Evolutionary conservation across 176 grass and related monocot species (phyloP).

Genomic region (Themeda triandra): DNA sequence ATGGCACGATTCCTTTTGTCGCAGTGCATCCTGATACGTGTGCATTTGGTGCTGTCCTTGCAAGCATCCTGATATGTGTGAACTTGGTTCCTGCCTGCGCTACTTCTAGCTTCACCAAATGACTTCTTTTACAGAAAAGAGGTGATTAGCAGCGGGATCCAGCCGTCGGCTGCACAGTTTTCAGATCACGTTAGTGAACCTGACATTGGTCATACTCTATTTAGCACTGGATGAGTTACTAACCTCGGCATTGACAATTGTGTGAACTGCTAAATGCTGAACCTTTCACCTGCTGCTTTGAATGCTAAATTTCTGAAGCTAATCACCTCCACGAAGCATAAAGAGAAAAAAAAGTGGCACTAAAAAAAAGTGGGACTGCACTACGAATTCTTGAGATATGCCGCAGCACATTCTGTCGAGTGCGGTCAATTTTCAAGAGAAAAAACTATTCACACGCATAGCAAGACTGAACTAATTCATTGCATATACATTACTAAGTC

Average conservation of each 20-base stretch:
- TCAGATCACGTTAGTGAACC: not conserved
- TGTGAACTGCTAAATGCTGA: not conserved
- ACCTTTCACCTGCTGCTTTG: not conserved
- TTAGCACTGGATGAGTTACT: not conserved
- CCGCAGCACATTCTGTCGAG: not conserved
- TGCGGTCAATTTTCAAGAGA: not conserved
- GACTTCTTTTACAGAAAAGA: not conserved
- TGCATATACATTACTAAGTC: not conserved
- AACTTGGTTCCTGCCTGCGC: not conserved
- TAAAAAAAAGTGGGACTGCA: too few relatives aligned
- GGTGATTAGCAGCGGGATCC: not conserved
- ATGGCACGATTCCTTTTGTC: not conserved
- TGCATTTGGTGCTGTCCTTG: not conserved
- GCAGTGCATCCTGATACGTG: not conserved
- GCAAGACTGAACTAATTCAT: not conserved
- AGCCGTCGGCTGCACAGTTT: not conserved
- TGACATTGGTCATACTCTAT: not conserved
- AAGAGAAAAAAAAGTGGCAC: too few relatives aligned
- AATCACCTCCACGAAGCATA: too few relatives aligned
- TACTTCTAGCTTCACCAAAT: not conserved
- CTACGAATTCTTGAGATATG: not conserved
- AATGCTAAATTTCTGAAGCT: too few relatives aligned
- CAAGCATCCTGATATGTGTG: not conserved
- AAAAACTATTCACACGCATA: not conserved
- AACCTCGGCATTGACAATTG: not conserved